phyloP scores from a whole-genome alignment of 129 eudicot species.

The Flaveria ramosissima region DNA sequence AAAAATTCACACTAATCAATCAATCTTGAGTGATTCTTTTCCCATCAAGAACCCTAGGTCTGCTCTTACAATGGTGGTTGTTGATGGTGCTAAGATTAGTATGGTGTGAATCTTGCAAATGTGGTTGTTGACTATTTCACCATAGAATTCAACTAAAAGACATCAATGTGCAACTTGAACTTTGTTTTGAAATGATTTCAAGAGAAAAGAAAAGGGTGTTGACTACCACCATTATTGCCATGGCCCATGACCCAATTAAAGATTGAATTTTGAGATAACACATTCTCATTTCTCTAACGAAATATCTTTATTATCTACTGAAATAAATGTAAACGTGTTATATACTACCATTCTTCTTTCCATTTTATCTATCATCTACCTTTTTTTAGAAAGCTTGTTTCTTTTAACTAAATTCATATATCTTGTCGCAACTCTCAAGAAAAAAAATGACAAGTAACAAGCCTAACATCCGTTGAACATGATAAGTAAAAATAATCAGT shows the following conservation, averaged over 20 bases:
- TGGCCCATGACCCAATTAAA: slow-evolving; percentile 16
- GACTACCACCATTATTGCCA: slow-evolving; percentile 25
- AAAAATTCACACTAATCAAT: not conserved
- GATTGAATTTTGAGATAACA: too few species aligned
- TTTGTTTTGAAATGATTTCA: slow-evolving; percentile 14
- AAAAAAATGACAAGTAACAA: too few species aligned
- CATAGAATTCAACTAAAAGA: slow-evolving; percentile 8
- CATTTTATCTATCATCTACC: too few species aligned
- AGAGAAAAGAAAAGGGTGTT: slow-evolving; percentile 11
- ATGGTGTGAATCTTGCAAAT: slow-evolving; percentile 11
- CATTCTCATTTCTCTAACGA: not conserved
- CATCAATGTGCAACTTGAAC: slow-evolving; percentile 19
- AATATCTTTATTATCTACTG: not conserved
- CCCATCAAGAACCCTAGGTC: not conserved
- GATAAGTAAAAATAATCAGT: too few species aligned
- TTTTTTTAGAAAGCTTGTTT: too few species aligned
- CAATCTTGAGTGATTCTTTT: not conserved
- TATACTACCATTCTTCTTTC: not conserved
- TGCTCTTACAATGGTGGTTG: slow-evolving; percentile 17
- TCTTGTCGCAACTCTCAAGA: too few species aligned
- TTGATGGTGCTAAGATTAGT: slow-evolving; percentile 12
- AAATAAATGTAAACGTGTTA: not conserved
- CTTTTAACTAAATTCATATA: too few species aligned
- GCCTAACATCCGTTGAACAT: too few species aligned
- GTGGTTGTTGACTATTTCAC: slow-evolving; percentile 30